These are phyloP conservation scores for Colletotrichum tofieldiae DNA, from an alignment of 2,329 filamentous ascomycete genomes.

Conservation along the genomic window DNA sequence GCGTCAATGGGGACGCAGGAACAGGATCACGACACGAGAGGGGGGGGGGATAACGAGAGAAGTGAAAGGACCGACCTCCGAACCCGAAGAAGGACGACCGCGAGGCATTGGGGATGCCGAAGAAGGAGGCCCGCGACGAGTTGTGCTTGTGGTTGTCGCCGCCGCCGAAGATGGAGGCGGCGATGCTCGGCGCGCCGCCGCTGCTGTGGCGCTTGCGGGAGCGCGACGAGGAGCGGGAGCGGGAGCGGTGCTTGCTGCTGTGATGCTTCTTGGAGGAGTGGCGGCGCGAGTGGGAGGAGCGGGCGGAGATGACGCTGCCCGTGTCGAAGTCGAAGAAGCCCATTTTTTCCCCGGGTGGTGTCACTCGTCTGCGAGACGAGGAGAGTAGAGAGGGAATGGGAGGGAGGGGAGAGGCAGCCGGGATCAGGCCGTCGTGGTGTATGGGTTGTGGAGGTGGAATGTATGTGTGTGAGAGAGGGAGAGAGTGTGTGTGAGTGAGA, in stretches of 20 bases:
- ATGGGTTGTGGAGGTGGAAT: constrained; percentile 12
- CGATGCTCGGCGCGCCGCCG: constrained; percentile 53
- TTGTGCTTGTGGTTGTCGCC: constrained; percentile 57
- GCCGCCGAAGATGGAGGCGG: constrained; percentile 62
- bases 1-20: constrained; percentile 2
- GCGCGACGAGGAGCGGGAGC: constrained; percentile 58
- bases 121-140: constrained; percentile 63
- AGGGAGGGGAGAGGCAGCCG: not conserved
- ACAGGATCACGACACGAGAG: constrained; percentile 1
- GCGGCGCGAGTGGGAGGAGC: constrained; percentile 43
- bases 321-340: constrained; percentile 44
- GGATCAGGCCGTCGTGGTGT: not conserved
- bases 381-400: not conserved
- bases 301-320: constrained; percentile 41
- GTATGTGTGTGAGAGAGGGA: not conserved
- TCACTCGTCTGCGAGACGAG: not conserved
- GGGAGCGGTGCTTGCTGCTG: constrained; percentile 55
- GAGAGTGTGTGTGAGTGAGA: not conserved
- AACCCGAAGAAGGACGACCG: constrained; percentile 64
- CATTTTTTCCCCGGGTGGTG: constrained; percentile 1
- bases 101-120: constrained; percentile 61
- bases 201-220: constrained; percentile 52
- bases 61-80: constrained; percentile 50
- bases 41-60: constrained; percentile 32
- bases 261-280: constrained; percentile 41